A percentile compares a stretch with the other conserved stretches of the same genome.
Evolutionary conservation across 805 yeast genomes (phyloP).

Genomic region (Starmerella sirachaensis): DNA sequence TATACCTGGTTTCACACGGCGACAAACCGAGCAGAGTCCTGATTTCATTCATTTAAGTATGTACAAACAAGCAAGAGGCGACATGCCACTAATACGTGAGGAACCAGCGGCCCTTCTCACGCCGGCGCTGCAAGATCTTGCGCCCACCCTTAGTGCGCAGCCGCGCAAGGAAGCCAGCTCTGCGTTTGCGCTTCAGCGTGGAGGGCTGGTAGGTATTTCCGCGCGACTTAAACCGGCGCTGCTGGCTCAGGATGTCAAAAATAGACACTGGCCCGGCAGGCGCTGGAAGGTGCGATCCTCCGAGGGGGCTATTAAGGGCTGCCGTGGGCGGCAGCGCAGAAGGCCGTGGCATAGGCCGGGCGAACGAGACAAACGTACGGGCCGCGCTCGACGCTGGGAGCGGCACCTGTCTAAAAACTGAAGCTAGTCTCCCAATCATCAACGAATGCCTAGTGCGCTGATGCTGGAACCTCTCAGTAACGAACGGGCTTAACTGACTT

Average conservation of each 20-base stretch:
- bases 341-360: slow-evolving; percentile 16
- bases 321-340: background rate
- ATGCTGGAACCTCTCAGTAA: too few species aligned
- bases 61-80: background rate
- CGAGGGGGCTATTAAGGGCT: slow-evolving; percentile 1
- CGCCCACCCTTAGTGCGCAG: slow-evolving; percentile 64
- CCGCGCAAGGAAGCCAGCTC: slow-evolving; percentile 80
- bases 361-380: slow-evolving; percentile 16
- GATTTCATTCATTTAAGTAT: background rate
- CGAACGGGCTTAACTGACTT: too few species aligned
- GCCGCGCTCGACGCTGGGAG: background rate
- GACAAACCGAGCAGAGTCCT: too few species aligned
- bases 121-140: slow-evolving; percentile 64
- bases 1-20: too few species aligned
- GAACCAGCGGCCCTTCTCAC: slow-evolving; percentile 87
- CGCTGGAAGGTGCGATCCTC: background rate
- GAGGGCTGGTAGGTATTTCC: slow-evolving; percentile 95
- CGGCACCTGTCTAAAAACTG: background rate
- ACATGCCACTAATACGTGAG: slow-evolving; percentile 47
- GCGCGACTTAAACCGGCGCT: slow-evolving; percentile 44
- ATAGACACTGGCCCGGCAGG: slow-evolving; percentile 9
- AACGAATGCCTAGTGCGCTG: too few species aligned
- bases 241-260: slow-evolving; percentile 13
- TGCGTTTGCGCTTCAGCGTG: slow-evolving; percentile 78
- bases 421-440: slow-evolving; percentile 5